Evolutionary conservation across 1,284 basidiomycete genomes (phyloP).

Genomic region (Sutorius eximius): DNA sequence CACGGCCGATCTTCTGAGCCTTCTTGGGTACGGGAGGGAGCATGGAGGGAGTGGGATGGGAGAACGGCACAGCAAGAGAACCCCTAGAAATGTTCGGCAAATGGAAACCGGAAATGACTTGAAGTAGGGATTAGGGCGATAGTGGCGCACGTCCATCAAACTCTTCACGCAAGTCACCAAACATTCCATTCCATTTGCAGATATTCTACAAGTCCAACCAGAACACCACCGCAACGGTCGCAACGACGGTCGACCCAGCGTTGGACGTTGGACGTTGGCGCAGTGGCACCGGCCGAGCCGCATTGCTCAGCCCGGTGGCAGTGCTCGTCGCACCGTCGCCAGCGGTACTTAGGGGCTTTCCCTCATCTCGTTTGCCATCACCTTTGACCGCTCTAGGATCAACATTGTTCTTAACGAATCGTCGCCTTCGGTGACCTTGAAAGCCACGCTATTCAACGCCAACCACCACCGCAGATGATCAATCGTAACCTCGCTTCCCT

Average conservation of each 20-base stretch:
- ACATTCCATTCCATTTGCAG: neutral
- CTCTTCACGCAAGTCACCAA: neutral
- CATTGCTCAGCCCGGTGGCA: constrained; percentile 9
- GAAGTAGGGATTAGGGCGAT: neutral
- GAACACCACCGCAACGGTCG: constrained; percentile 41
- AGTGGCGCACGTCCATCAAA: neutral
- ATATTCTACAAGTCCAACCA: constrained; percentile 28
- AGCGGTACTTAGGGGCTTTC: too few relatives aligned
- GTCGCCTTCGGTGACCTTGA: too few relatives aligned
- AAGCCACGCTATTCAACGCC: too few relatives aligned
- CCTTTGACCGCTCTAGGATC: too few relatives aligned
- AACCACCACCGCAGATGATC: too few relatives aligned
- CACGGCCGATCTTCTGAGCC: constrained; percentile 48
- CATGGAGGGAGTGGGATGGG: constrained; percentile 17
- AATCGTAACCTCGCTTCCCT: too few relatives aligned
- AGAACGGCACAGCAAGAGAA: constrained; percentile 12
- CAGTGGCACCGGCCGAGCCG: constrained; percentile 26
- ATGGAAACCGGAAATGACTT: neutral
- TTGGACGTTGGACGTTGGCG: constrained; percentile 37
- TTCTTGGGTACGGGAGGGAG: constrained; percentile 40
- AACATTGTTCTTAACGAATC: too few relatives aligned
- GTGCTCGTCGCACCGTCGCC: constrained; percentile 9
- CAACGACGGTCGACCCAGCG: constrained; percentile 35
- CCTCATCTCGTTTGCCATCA: too few relatives aligned
- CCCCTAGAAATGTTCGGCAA: constrained; percentile 16